These are phyloP conservation scores for Capsicum pubescens DNA, from an alignment of 257 asterid genomes.

Conservation along the genomic window DNA sequence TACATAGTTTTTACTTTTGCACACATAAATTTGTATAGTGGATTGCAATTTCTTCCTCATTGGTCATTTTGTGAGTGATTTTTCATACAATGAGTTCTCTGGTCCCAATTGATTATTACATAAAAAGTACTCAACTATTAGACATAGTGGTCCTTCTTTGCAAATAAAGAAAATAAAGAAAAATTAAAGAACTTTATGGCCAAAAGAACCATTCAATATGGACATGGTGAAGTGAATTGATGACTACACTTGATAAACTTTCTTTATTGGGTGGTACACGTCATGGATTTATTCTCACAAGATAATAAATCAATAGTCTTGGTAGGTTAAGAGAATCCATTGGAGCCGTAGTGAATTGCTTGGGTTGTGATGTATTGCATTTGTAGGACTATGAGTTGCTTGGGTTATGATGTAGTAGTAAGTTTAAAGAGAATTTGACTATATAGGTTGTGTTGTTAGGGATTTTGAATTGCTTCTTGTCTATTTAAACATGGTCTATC, in stretches of 20 bases:
- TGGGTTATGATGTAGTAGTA: no score
- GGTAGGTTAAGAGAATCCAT: no score
- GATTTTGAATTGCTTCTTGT: no score
- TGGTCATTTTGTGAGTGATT: conserved; percentile 20
- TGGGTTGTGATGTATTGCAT: no score
- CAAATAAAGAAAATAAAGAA: background rate
- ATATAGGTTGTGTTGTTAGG: no score
- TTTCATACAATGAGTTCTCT: conserved; percentile 9
- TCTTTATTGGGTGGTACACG: background rate
- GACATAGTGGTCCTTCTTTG: conserved; percentile 10
- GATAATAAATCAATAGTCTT: no score
- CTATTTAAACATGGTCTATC: no score
- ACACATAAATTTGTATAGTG: background rate
- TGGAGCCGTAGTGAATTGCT: no score
- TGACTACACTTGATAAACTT: background rate
- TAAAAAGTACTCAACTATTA: background rate
- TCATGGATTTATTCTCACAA: background rate
- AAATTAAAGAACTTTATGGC: background rate
- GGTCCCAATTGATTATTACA: background rate
- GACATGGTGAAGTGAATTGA: background rate
- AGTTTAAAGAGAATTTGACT: no score
- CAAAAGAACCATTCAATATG: background rate
- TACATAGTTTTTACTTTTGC: background rate
- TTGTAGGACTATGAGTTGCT: no score
- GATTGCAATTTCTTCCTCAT: background rate